Evolutionary conservation across 768 basidiomycete species (phyloP), one percentile per base, ranked within the genome.

Genomic region (Hygrophoropsis aurantiaca): DNA sequence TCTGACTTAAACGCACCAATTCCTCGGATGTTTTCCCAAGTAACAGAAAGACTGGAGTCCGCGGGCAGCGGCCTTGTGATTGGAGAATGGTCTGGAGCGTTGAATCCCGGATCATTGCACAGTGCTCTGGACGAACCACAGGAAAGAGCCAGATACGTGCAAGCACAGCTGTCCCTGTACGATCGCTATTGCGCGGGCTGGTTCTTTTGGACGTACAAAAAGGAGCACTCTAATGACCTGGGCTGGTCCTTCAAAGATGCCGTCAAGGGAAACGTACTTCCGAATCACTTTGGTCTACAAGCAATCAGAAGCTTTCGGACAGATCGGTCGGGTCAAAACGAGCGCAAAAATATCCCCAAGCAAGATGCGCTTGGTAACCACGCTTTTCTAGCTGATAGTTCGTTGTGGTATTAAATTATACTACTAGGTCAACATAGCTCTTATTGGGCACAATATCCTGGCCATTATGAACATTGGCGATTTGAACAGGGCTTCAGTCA

Each of bases 191-290:
- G 87, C 49, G 80, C 78, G 0, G 90, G 90, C 4, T 87, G 79
- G 77, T 92, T 84, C 69, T 92, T 87, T 60, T 90, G 90, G 90
- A 90, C 87, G 30, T 85, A 81, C 59, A 90, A 83, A 71, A 89
- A 90, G 63, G 75, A 81, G 41, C 59, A 67, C 4, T 63, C 60
- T 3, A 81, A 82, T 45, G 90, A 92, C 66, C 74, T 68, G 4
- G 89, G 89, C 1, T 91, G 90, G 90, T 80, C 79, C 23, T 77
- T 85, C 30, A 71, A 74, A 47, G 83, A 90, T 61, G 84, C 85
- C 0, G 75, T 79, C 1, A 72, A 71, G 20, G 74, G 72, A 3
- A 84, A 82, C 6, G 79, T 86, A 4, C 78, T 90, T 55, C 88
- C 87, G 1, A 16, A 57, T 1, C 71, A 57, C 39, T 68, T 83